Percentiles rank a stretch among this genome's conserved stretches.
Conservation (phyloP, 176 grass and related monocot species). For the Lolium rigidum region DNA sequence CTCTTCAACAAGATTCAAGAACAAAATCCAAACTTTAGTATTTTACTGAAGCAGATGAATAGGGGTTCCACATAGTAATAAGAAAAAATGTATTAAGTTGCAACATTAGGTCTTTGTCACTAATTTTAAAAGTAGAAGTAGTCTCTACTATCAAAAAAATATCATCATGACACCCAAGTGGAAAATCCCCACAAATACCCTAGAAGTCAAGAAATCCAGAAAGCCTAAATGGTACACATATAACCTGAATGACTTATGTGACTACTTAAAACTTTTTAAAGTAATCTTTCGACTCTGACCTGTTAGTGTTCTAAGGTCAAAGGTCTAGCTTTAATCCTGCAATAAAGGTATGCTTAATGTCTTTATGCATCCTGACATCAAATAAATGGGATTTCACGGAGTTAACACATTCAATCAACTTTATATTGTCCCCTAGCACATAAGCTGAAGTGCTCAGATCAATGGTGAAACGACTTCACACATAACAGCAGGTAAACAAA, state of each 20-base stretch:
- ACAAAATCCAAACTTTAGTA: background rate
- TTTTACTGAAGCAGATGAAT: background rate
- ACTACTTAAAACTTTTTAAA: background rate
- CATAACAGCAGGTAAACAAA: background rate
- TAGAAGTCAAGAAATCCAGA: background rate
- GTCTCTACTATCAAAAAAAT: background rate
- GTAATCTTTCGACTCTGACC: background rate
- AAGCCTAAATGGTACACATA: background rate
- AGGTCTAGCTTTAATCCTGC: background rate
- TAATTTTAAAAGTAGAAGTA: background rate
- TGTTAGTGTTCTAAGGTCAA: background rate
- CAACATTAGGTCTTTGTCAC: background rate
- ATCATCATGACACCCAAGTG: background rate
- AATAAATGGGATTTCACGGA: background rate
- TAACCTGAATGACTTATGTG: background rate
- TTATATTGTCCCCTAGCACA: background rate
- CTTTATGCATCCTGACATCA: background rate
- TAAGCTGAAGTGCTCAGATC: background rate
- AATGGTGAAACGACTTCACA: background rate
- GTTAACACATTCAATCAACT: background rate
- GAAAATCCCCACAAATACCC: background rate
- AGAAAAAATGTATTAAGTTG: background rate
- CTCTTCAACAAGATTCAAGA: background rate
- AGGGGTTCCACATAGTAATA: background rate
- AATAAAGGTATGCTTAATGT: background rate